Base-by-base conservation (phyloP, 2,329 filamentous ascomycete species). In the Beauveria bassiana region DNA sequence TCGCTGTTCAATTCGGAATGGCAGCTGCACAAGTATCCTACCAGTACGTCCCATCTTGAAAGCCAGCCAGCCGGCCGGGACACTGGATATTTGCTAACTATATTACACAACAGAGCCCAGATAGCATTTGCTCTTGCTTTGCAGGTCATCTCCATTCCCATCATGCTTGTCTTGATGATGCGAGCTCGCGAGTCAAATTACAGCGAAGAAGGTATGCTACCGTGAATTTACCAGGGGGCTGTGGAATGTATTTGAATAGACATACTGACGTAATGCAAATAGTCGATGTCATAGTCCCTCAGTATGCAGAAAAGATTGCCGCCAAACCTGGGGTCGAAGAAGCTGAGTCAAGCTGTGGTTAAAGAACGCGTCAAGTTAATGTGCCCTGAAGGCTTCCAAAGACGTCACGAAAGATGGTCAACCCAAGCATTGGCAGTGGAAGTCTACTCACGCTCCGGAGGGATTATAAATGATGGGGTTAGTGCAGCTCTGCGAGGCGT, bases 1-100 rank as follows among this genome's bases (percentile, higher is more conserved):
- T 58, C 14, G 55, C 55, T 14, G 45, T 58, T 7, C 55, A 58
- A n/a, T 58, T 58, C 18, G 55, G 55, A n/a, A 58, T 58, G 55
- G 55, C 45, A 3, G 55, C 55, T 14, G 45, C 55, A 8, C n/a
- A 58, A 28, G 45, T 58, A 8, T 58, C 55, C 14, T 50, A 58
- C 9, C 18, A 24, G 55, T 58, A 58, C 4, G 31, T 22, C 18
- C 20, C 14, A 16, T 6, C 5, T 6, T 38, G 34, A 6, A 38
- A 38, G 34, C 12, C 34, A 16, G 14, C 14, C 34, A 38, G 5
- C 34, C 6, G 14, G 5, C 34, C 6, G 14, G 34, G 1, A 38
- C 6, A 16, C 34, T 6, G 12, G 5, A 16, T 8, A 46, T 1
- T 16, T 18, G 28, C n/a, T 58, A 24, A 57, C 24, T 1, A 16